Base-by-base conservation (phyloP, 306 rosid genomes). In the Hippophae tibetana region DNA sequence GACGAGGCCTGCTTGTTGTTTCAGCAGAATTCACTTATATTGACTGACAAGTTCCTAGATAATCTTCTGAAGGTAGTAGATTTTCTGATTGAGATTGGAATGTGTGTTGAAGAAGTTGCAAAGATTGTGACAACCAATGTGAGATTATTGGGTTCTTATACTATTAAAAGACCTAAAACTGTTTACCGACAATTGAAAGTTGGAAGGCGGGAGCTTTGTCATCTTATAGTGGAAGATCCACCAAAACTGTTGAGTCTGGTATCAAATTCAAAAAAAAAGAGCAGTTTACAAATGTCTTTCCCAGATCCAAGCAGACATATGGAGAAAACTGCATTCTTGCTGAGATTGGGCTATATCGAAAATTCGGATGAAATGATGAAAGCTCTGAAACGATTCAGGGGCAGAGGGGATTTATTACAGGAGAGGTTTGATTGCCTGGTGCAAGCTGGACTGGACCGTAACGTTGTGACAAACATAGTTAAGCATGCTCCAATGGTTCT, bases 401-500 rank as follows among this genome's bases (percentile, higher is more conserved):
- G 93, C 41, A 82, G 95, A 57, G 95, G 93, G 10, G 89, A 84
- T 69, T 83, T 78, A 65, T 67, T 89, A 58, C 95, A 86, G 64
- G 95, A 89, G 74, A 82, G 97, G 67, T 84, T 89, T 53, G 87
- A 86, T 74, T 84, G 89, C 77, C 72, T 89, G 53, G 90, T 86
- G 18, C 68, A 76, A 52, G 89, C 94, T 64, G 95, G 97, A 66
- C 80, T 89, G 80, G 95, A 89, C 54, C 73, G 60, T 55, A 76
- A 80, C 44, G 70, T 47, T 8, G 94, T 57, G 52, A 45, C 70
- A n/a, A 56, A 61, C 54, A 74, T 89, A 59, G 57, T 89, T 52
- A 84, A 71, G 63, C 82, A 65, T 52, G 77, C 75, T 62, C 97
- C 95, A 47, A 60, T 52, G 70, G 69, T 89, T 73, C 86, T 86